Conservation (phyloP, 1,139 yeast genomes). For the Sugiyamaella sp. region DNA sequence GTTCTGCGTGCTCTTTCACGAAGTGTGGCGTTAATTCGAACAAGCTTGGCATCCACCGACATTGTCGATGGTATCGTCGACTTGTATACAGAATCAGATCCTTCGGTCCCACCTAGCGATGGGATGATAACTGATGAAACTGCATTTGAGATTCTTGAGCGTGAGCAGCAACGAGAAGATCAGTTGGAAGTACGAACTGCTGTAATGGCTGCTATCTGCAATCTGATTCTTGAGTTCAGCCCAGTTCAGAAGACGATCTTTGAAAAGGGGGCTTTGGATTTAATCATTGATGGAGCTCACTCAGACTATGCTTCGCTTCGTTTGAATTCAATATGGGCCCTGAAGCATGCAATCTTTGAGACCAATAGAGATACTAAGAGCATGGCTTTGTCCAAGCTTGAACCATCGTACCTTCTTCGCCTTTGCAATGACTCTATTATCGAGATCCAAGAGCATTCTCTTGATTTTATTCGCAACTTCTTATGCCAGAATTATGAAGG, state of each 20-base stretch:
- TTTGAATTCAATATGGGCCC: slow-evolving; percentile 57
- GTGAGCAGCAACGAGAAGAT: slow-evolving; percentile 32
- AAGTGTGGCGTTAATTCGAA: slow-evolving; percentile 69
- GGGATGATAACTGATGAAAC: slow-evolving; percentile 30
- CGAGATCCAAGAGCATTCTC: slow-evolving; percentile 64
- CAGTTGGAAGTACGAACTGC: slow-evolving; percentile 58
- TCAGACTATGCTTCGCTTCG: slow-evolving; percentile 44
- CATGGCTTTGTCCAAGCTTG: slow-evolving; percentile 47
- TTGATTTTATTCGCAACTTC: slow-evolving; percentile 74
- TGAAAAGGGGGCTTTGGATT: slow-evolving; percentile 56
- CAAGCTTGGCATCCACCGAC: slow-evolving; percentile 63
- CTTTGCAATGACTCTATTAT: slow-evolving; percentile 53
- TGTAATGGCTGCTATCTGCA: slow-evolving; percentile 71
- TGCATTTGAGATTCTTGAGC: slow-evolving; percentile 21
- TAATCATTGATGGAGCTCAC: slow-evolving; percentile 47
- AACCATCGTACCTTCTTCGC: slow-evolving; percentile 55
- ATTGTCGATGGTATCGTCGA: slow-evolving; percentile 54
- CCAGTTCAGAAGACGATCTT: slow-evolving; percentile 64
- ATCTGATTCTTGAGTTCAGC: slow-evolving; percentile 78
- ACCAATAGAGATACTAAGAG: slow-evolving; percentile 43
- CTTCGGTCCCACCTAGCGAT: slow-evolving; percentile 27
- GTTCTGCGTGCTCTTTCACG: slow-evolving; percentile 73
- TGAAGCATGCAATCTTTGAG: slow-evolving; percentile 56
- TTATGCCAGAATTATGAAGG: slow-evolving; percentile 67
- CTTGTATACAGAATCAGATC: slow-evolving; percentile 37